phyloP scores from a whole-genome alignment of 495 filamentous ascomycete genomes.

The Xylaria sp. region DNA sequence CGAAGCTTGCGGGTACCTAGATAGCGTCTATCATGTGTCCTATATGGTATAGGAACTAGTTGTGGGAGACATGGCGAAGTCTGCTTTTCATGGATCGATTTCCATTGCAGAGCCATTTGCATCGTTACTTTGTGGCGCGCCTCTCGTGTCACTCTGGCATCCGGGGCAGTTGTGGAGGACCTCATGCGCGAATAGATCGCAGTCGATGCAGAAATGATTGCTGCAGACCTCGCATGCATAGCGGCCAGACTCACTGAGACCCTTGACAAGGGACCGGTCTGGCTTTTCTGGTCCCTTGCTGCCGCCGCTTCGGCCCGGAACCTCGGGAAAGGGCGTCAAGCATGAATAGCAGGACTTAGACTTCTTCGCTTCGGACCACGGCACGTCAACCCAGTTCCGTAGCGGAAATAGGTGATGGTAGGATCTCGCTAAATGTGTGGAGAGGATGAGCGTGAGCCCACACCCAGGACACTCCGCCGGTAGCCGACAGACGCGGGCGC shows the following conservation, averaged over 20 bases:
- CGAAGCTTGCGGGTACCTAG: background rate
- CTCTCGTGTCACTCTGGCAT: slow-evolving; percentile 72
- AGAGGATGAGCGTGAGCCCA: slow-evolving; percentile 89
- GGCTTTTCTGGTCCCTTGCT: slow-evolving; percentile 39
- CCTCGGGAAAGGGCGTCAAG: slow-evolving; percentile 57
- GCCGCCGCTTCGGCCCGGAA: slow-evolving; percentile 32
- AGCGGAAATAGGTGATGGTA: slow-evolving; percentile 97
- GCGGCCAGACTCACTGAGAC: slow-evolving; percentile 82
- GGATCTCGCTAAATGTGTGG: slow-evolving; percentile 92
- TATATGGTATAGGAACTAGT: background rate
- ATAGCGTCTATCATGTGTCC: background rate
- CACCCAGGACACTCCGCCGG: slow-evolving; percentile 93
- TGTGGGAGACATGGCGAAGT: background rate
- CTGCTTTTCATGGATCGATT: slow-evolving; percentile 40
- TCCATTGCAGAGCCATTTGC: slow-evolving; percentile 43
- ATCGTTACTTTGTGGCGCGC: background rate
- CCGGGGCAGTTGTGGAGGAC: slow-evolving; percentile 94
- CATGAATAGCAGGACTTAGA: slow-evolving; percentile 63
- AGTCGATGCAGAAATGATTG: slow-evolving; percentile 96
- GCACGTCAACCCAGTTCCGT: slow-evolving; percentile 86
- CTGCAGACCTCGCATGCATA: slow-evolving; percentile 86
- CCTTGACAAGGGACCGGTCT: slow-evolving; percentile 61
- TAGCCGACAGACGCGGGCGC: slow-evolving; percentile 85
- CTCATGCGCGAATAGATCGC: slow-evolving; percentile 93
- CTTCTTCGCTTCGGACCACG: slow-evolving; percentile 72